phyloP scores from a whole-genome alignment of 768 basidiomycete genomes.

The Leccinellum albellum region DNA sequence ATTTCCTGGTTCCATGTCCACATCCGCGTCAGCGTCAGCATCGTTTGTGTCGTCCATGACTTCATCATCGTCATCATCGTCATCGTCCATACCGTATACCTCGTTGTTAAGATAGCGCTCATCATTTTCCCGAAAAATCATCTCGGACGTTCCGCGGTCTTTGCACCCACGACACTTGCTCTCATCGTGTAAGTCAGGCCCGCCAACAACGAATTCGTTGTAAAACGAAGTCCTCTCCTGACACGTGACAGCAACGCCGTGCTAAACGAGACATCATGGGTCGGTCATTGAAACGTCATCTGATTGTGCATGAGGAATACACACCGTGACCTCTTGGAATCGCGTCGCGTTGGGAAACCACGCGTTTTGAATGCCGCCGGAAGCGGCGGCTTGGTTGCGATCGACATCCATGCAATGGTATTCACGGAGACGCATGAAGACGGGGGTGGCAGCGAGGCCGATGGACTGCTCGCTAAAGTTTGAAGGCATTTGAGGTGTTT shows the following conservation, averaged over 20 bases:
- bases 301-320: slow-evolving; percentile 8
- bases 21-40: slow-evolving; percentile 20
- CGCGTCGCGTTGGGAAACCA: slow-evolving; percentile 34
- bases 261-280: slow-evolving; percentile 9
- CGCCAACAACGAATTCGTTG: slow-evolving; percentile 37
- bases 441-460: slow-evolving; percentile 42
- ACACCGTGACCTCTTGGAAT: slow-evolving; percentile 21
- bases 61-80: slow-evolving; percentile 29
- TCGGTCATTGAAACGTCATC: slow-evolving; percentile 3
- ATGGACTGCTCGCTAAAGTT: slow-evolving; percentile 34
- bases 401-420: slow-evolving; percentile 41
- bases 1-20: slow-evolving; percentile 24
- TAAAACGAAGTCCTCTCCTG: slow-evolving; percentile 33
- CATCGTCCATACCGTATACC: slow-evolving; percentile 10
- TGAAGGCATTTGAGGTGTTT: slow-evolving; percentile 20
- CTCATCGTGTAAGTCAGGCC: slow-evolving; percentile 41
- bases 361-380: slow-evolving; percentile 39
- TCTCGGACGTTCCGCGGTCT: slow-evolving; percentile 26
- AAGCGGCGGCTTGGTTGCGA: slow-evolving; percentile 31
- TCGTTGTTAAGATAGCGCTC: slow-evolving; percentile 21
- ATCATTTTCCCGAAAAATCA: slow-evolving; percentile 28
- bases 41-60: slow-evolving; percentile 28
- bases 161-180: slow-evolving; percentile 34
- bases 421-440: slow-evolving; percentile 60
- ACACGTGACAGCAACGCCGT: slow-evolving; percentile 21